Percentiles rank a stretch among this genome's conserved stretches.
Conservation (phyloP, 192 early-diverging fungal genomes). For the Cetraspora pellucida region DNA sequence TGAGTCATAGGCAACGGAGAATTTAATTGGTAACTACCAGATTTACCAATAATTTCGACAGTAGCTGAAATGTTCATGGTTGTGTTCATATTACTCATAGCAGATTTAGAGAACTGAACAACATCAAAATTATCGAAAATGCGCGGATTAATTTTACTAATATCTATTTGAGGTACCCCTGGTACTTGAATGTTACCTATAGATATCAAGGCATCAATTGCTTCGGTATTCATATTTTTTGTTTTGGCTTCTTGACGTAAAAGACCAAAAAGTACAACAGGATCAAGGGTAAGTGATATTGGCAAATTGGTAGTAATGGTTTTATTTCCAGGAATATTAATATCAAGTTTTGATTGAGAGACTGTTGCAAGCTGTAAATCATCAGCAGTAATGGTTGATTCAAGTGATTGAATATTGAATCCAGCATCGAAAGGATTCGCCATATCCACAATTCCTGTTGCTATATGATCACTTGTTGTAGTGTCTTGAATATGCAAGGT, state of each 20-base stretch:
- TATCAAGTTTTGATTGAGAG: not conserved
- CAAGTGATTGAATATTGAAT: constrained; percentile 51
- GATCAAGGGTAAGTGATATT: constrained; percentile 48
- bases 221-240: constrained; percentile 33
- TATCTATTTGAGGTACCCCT: not conserved
- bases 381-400: constrained; percentile 48
- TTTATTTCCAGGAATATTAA: not conserved
- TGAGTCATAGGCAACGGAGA: constrained; percentile 48
- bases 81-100: constrained; percentile 50
- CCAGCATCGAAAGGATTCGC: constrained; percentile 59
- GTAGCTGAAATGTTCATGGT: constrained; percentile 52
- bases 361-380: constrained; percentile 50
- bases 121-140: constrained; percentile 54
- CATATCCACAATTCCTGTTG: constrained; percentile 50
- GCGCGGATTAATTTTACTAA: constrained; percentile 11
- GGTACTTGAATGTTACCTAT: not conserved
- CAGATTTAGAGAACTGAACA: constrained; percentile 46
- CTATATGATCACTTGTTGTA: constrained; percentile 47
- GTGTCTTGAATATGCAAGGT: constrained; percentile 46
- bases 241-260: constrained; percentile 38
- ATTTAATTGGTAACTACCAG: too few species aligned
- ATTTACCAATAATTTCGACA: constrained; percentile 52
- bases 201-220: constrained; percentile 43
- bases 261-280: constrained; percentile 39
- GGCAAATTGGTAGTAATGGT: not conserved